Evolutionary conservation across 2,329 filamentous ascomycete genomes (phyloP).

Genomic region (Monosporascus sp.): DNA sequence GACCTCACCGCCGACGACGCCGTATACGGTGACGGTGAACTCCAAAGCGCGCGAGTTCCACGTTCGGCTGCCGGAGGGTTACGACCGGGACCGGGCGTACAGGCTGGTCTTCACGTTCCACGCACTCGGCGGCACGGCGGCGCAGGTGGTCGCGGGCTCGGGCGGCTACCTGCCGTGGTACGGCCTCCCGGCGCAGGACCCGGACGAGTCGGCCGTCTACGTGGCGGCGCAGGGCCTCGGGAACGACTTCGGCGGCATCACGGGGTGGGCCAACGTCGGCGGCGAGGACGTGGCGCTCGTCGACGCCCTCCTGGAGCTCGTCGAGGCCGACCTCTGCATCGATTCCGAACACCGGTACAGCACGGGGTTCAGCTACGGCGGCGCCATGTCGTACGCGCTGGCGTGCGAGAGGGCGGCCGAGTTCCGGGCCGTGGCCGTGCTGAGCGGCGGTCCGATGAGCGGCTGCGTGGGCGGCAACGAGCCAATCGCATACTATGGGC

Average conservation of each 20-base stretch:
- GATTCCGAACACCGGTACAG: conserved; percentile 29
- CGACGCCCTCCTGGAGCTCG: conserved; percentile 24
- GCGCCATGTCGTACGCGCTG: conserved; percentile 30
- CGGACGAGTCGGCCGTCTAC: conserved; percentile 25
- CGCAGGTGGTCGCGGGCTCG: conserved; percentile 24
- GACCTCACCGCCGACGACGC: conserved; percentile 12
- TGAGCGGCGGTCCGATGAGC: conserved; percentile 23
- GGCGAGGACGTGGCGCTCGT: conserved; percentile 32
- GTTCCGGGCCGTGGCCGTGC: conserved; percentile 29
- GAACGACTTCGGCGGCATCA: neutral
- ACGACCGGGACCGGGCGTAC: conserved; percentile 30
- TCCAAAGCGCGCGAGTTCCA: conserved; percentile 26
- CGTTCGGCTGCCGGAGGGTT: conserved; percentile 28
- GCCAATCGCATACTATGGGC: conserved; percentile 30
- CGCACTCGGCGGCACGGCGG: conserved; percentile 28
- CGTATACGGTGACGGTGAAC: conserved; percentile 23
- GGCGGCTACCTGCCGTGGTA: conserved; percentile 27
- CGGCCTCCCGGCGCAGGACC: conserved; percentile 24
- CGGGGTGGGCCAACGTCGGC: conserved; percentile 30
- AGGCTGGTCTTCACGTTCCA: conserved; percentile 34
- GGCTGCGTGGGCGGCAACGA: conserved; percentile 26
- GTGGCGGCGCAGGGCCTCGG: conserved; percentile 29
- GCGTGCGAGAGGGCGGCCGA: conserved; percentile 27
- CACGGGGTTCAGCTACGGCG: conserved; percentile 33
- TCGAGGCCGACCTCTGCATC: conserved; percentile 31